Conservation (phyloP, 371 early-diverging fungal genomes). For the Rhizopus microsporus region DNA sequence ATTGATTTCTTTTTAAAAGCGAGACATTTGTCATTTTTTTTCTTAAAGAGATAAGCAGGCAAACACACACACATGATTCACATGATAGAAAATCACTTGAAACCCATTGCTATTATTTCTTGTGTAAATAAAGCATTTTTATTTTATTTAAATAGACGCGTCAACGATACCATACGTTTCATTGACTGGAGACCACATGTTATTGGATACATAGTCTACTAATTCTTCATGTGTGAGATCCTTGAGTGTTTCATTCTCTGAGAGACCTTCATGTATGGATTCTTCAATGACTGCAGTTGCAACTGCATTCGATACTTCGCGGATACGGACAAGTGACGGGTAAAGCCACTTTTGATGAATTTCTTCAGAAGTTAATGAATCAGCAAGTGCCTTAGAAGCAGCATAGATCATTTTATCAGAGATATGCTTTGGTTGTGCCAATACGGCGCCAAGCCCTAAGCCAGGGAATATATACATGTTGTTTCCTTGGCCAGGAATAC, state of each 20-base stretch:
- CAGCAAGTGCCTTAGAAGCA: conserved; percentile 78
- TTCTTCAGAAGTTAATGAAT: conserved; percentile 73
- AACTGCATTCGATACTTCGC: conserved; percentile 73
- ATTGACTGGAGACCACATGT: conserved; percentile 18
- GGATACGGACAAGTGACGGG: conserved; percentile 81
- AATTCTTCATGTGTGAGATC: conserved; percentile 10
- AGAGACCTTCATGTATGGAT: conserved; percentile 61
- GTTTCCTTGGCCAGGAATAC: conserved; percentile 87
- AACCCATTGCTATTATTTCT: too few species aligned
- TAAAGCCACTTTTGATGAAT: conserved; percentile 67
- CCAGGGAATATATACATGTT: conserved; percentile 94
- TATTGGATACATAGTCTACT: conserved; percentile 8
- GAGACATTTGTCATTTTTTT: too few species aligned
- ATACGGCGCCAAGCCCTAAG: conserved; percentile 80
- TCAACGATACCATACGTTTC: conserved; percentile 5
- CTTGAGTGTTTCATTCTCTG: conserved; percentile 9
- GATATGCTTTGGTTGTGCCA: conserved; percentile 66
- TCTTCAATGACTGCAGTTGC: conserved; percentile 75
- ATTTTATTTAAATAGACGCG: too few species aligned
- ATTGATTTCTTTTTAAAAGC: too few species aligned
- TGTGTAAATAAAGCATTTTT: too few species aligned
- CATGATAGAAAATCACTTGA: too few species aligned
- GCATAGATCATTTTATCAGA: conserved; percentile 81
- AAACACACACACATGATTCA: too few species aligned
- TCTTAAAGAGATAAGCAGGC: too few species aligned